phyloP scores from a whole-genome alignment of 805 yeast species.

The Yamadazyma laniorum region DNA sequence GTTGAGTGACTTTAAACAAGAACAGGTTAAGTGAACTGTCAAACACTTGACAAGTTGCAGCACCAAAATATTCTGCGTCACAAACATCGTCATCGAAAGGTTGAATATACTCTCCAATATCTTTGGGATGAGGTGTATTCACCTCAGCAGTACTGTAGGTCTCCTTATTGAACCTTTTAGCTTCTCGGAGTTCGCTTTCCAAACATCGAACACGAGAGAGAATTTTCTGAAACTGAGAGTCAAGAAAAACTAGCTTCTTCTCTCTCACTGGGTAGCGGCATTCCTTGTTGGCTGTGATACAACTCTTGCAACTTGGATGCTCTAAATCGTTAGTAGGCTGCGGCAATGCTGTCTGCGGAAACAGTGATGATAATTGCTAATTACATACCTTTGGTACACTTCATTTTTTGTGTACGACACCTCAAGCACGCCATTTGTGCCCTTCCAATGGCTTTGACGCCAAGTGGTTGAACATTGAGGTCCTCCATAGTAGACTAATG shows the following conservation, averaged over 20 bases:
- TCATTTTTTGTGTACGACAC: conserved; percentile 14
- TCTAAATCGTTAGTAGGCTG: conserved; percentile 9
- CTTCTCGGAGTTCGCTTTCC: conserved; percentile 7
- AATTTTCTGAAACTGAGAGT: conserved; percentile 12
- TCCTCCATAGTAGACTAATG: conserved; percentile 1
- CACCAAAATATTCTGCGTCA: conserved; percentile 6
- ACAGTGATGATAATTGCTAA: not conserved
- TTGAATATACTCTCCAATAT: conserved; percentile 6
- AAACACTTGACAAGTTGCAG: conserved; percentile 10
- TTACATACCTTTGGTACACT: conserved; percentile 13
- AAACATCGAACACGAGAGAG: conserved; percentile 7
- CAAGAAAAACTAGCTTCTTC: conserved; percentile 11
- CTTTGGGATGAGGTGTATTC: no score
- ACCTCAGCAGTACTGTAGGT: not conserved
- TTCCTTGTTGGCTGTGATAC: conserved; percentile 6
- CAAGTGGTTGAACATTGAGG: conserved; percentile 10
- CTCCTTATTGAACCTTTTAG: not conserved
- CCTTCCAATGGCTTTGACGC: conserved; percentile 12
- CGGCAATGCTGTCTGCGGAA: not conserved
- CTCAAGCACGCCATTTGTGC: conserved; percentile 13
- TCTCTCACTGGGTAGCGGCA: conserved; percentile 13
- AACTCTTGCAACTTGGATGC: conserved; percentile 10
- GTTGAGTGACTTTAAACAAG: conserved; percentile 9
- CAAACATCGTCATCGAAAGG: conserved; percentile 8
- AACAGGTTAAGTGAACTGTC: conserved; percentile 11